Conservation (phyloP, 768 basidiomycete genomes). For the Leucocoprinus sp. region DNA sequence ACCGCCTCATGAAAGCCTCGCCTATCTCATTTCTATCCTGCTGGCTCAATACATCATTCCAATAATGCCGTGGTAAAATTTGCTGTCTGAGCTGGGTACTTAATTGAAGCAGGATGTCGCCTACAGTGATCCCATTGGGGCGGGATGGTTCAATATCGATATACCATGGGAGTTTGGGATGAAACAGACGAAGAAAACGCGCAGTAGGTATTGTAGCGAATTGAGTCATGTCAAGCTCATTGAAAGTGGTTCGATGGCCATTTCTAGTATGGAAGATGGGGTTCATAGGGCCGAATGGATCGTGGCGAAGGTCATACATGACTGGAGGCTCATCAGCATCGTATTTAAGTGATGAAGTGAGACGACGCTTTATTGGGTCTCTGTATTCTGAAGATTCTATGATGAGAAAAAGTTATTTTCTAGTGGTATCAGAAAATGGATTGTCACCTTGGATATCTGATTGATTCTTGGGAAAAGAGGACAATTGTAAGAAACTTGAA, state of each 20-base stretch:
- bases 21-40: constrained; percentile 13
- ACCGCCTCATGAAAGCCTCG: constrained; percentile 23
- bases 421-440: background rate
- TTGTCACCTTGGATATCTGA: constrained; percentile 28
- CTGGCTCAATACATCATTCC: constrained; percentile 11
- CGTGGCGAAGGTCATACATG: constrained; percentile 41
- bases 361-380: constrained; percentile 23
- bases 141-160: constrained; percentile 10
- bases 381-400: constrained; percentile 15
- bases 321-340: constrained; percentile 27
- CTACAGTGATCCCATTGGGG: constrained; percentile 10
- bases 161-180: constrained; percentile 14
- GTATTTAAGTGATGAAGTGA: constrained; percentile 24
- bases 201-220: constrained; percentile 11
- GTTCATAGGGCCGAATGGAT: constrained; percentile 21
- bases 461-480: constrained; percentile 17
- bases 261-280: constrained; percentile 26
- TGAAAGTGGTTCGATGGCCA: constrained; percentile 24
- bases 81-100: constrained; percentile 5
- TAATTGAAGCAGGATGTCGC: constrained; percentile 10
- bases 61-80: constrained; percentile 12
- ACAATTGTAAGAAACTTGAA: constrained; percentile 16
- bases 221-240: constrained; percentile 11
- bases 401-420: background rate
- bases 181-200: constrained; percentile 10